Evolutionary conservation across 371 early-diverging fungal species (phyloP).

Genomic region (Fennellomyces sp.): DNA sequence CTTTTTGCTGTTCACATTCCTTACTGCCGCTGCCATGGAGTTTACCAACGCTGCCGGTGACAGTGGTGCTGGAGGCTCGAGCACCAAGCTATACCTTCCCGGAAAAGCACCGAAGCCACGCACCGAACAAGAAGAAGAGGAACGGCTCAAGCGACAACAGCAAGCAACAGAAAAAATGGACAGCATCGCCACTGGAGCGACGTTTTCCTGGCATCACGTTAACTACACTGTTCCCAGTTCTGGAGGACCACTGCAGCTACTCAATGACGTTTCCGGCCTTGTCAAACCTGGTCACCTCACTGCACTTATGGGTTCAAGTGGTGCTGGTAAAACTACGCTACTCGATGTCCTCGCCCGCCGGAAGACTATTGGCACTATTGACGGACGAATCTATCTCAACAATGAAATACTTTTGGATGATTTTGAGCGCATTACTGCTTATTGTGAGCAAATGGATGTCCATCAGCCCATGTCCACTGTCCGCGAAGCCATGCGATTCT

Average conservation of each 20-base stretch:
- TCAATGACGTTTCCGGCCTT: constrained; percentile 48
- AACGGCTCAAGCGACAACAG: constrained; percentile 13
- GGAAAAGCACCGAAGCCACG: constrained; percentile 26
- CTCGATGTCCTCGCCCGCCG: constrained; percentile 76
- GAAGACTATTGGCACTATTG: constrained; percentile 69
- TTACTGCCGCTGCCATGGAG: constrained; percentile 35
- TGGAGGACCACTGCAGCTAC: constrained; percentile 43
- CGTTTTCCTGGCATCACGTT: constrained; percentile 49
- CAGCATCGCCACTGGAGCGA: constrained; percentile 32
- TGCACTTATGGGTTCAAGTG: constrained; percentile 81
- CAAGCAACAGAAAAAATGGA: constrained; percentile 18
- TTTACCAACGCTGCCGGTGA: constrained; percentile 50
- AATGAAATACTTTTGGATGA: constrained; percentile 35
- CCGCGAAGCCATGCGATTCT: constrained; percentile 67
- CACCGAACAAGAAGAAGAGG: constrained; percentile 22
- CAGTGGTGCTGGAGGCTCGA: constrained; percentile 38
- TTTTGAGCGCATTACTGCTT: constrained; percentile 71
- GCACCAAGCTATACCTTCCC: constrained; percentile 55
- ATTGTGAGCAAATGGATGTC: constrained; percentile 78
- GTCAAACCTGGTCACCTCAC: constrained; percentile 69
- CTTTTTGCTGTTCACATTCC: constrained; percentile 46
- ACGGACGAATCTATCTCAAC: constrained; percentile 66
- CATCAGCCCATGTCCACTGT: constrained; percentile 58
- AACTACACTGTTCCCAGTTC: constrained; percentile 51
- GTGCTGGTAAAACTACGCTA: constrained; percentile 85